Evolutionary conservation across 805 yeast genomes (phyloP), one percentile per base, ranked within the genome.

Genomic region (Nakazawaea anatomiae): DNA sequence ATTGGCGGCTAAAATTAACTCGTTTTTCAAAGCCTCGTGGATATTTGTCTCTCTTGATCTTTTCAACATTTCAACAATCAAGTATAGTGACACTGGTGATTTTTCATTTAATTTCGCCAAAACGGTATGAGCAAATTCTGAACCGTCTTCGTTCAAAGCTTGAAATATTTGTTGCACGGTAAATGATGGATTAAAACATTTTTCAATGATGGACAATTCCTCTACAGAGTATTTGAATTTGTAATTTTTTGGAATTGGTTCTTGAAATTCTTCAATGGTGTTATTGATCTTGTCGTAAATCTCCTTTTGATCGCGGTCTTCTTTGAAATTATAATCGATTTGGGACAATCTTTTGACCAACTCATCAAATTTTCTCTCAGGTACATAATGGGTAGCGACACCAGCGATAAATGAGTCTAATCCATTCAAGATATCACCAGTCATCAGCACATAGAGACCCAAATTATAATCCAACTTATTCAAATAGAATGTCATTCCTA

Each of bases 401-500:
- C 98, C 98, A 7, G 85, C 76, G 56, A 84, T 66, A 61, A 89
- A 84, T n/a, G 86, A 83, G 62, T 92, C 98, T 56, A 76, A 71
- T 12, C 97, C 97, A 51, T 71, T 66, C 53, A 94, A 68, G 25
- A 84, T 76, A 55, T 85, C 87, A 45, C 97, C 96, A 1, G 98
- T 91, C 58, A 91, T 71, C 31, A 96, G 94, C 56, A 89, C 70
- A 68, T 86, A 94, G 64, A 85, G 79, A 45, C 98, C 97, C 54
- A 91, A 70, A 58, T 88, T 82, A 48, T 88, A 89, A 60, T 89
- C 90, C 54, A 89, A 69, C 56, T 87, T 80, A 35, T 96, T 90
- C 58, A 94, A 72, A 69, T 90, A 91, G 69, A 89, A 92, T 9
- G 96, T 82, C 38, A 95, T 85, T 42, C 97, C 99, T 10, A 94